A percentile compares a stretch with the other conserved stretches of the same genome.
Conservation (phyloP, 2,329 filamentous ascomycete species). For the Trichoderma sp. region DNA sequence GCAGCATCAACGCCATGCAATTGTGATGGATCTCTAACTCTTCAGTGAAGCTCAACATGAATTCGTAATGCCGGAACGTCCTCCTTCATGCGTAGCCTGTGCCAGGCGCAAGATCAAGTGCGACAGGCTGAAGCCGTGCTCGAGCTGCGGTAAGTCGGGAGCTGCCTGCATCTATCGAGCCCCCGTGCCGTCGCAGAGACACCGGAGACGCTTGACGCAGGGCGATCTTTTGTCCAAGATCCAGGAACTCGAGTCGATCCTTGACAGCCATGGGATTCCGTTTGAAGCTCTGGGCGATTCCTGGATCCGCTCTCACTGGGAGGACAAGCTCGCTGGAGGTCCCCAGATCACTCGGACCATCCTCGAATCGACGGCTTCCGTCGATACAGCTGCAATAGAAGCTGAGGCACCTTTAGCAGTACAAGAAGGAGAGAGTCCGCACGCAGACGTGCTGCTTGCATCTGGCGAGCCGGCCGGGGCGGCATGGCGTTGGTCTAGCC, state of each 20-base stretch:
- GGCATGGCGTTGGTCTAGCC: constrained; percentile 4
- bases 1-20: too few species aligned
- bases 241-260: constrained; percentile 11
- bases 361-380: background rate
- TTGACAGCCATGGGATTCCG: constrained; percentile 14
- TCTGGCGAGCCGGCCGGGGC: background rate
- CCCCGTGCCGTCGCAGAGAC: constrained; percentile 13
- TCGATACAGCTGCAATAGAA: background rate
- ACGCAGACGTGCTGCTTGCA: too few species aligned
- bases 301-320: constrained; percentile 11
- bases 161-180: constrained; percentile 12
- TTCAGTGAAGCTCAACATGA: background rate
- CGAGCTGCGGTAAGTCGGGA: constrained; percentile 5
- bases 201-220: constrained; percentile 3
- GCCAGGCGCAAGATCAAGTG: constrained; percentile 20
- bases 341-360: background rate
- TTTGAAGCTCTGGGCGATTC: constrained; percentile 11
- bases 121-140: constrained; percentile 16
- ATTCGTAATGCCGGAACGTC: background rate
- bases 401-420: background rate
- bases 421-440: background rate
- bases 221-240: constrained; percentile 5
- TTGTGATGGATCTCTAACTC: too few species aligned
- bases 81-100: constrained; percentile 5
- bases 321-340: constrained; percentile 3